Percentiles rank a stretch among this genome's conserved stretches.
Evolutionary conservation across 2,329 filamentous ascomycete genomes (phyloP).

Genomic region (Fusarium sp.): DNA sequence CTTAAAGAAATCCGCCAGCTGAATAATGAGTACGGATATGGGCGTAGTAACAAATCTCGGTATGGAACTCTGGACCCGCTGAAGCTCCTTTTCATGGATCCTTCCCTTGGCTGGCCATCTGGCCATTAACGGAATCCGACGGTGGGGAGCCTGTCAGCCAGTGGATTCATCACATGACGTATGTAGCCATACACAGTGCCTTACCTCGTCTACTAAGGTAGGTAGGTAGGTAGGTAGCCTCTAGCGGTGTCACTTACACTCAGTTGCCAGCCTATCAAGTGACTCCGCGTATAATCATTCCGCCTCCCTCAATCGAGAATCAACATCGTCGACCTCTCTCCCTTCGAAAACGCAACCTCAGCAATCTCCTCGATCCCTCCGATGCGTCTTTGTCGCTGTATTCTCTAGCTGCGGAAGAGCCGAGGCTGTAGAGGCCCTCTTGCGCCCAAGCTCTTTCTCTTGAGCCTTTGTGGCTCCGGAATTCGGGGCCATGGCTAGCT

Average conservation of each 20-base stretch:
- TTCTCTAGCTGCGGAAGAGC: constrained; percentile 30
- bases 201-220: background rate
- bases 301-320: constrained; percentile 27
- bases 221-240: too few relatives aligned
- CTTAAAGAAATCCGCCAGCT: background rate
- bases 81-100: background rate
- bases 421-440: constrained; percentile 36
- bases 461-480: constrained; percentile 37
- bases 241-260: constrained; percentile 39
- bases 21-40: background rate
- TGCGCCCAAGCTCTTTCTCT: constrained; percentile 28
- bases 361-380: constrained; percentile 6
- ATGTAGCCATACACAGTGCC: constrained; percentile 11
- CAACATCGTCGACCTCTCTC: constrained; percentile 23
- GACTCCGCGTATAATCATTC: constrained; percentile 37
- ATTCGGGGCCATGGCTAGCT: constrained; percentile 59
- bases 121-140: constrained; percentile 1
- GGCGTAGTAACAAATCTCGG: background rate
- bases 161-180: constrained; percentile 44
- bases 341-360: constrained; percentile 12
- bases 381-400: constrained; percentile 30
- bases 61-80: constrained; percentile 10
- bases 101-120: background rate
- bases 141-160: constrained; percentile 27
- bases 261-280: constrained; percentile 36